Conservation (phyloP, 148 eudicot genomes). For the Pouteria glomerata region DNA sequence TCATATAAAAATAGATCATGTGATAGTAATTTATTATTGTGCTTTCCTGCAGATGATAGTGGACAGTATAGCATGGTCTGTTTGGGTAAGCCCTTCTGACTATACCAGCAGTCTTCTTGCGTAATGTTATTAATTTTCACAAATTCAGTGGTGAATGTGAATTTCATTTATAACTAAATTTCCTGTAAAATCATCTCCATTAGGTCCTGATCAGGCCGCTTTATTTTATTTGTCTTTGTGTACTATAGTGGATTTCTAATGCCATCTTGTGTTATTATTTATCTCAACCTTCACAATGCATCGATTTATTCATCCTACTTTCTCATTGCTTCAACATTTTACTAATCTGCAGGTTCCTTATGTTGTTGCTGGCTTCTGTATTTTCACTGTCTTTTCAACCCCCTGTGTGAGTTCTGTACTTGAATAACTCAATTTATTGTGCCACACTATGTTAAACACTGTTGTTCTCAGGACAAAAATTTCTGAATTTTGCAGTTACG, state of each 20-base stretch:
- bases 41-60: constrained; percentile 50
- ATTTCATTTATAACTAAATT: not conserved
- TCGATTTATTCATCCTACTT: not conserved
- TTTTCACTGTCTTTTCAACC: constrained; percentile 35
- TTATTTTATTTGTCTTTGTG: not conserved
- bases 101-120: constrained; percentile 24
- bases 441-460: too few species aligned
- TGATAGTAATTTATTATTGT: constrained; percentile 23
- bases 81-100: constrained; percentile 41
- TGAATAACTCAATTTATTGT: not conserved
- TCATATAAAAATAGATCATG: constrained; percentile 26
- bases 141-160: too few species aligned
- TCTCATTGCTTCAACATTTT: not conserved
- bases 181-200: too few species aligned
- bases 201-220: not conserved
- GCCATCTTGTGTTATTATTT: not conserved
- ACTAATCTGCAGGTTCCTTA: constrained; percentile 50
- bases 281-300: too few species aligned
- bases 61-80: constrained; percentile 65
- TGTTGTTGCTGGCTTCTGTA: constrained; percentile 33
- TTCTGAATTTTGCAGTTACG: constrained; percentile 40
- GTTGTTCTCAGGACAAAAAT: not conserved
- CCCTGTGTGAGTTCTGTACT: constrained; percentile 54
- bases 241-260: not conserved
- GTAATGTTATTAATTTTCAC: constrained; percentile 27